These are phyloP conservation scores for Camptophora hylomeconis DNA, from an alignment of 2,329 filamentous ascomycete species.

Conservation along the genomic window DNA sequence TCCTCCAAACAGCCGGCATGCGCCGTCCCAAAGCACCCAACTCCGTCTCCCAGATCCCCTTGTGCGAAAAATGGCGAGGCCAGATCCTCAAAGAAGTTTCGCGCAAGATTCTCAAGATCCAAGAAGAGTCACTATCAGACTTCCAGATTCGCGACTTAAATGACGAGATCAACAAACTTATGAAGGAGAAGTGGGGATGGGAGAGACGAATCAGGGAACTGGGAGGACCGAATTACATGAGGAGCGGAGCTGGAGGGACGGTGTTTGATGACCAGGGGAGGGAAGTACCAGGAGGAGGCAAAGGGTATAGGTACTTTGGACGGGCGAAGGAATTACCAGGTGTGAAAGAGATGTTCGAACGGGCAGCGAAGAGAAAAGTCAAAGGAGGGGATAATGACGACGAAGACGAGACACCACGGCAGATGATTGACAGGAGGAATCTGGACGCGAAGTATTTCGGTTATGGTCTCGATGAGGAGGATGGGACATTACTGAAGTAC, in stretches of 20 bases:
- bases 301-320: constrained; percentile 91
- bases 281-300: constrained; percentile 60
- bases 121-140: constrained; percentile 81
- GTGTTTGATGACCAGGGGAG: constrained; percentile 62
- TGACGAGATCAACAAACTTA: constrained; percentile 98
- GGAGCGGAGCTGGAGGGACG: constrained; percentile 44
- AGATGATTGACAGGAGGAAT: constrained; percentile 39
- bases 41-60: constrained; percentile 66
- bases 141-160: constrained; percentile 97
- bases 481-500: constrained; percentile 65
- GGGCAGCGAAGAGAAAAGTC: constrained; percentile 48
- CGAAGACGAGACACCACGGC: constrained; percentile 22
- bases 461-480: constrained; percentile 85
- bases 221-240: constrained; percentile 96
- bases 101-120: constrained; percentile 91
- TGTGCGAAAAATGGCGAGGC: constrained; percentile 95
- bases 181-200: constrained; percentile 99
- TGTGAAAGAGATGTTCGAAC: constrained; percentile 91
- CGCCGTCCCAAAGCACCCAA: constrained; percentile 87
- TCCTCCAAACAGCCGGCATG: constrained; percentile 82
- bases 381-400: constrained; percentile 59
- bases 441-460: constrained; percentile 95
- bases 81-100: constrained; percentile 95
- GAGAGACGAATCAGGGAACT: constrained; percentile 90
- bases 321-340: constrained; percentile 79